These are phyloP conservation scores for Aspergillus sp. DNA, from an alignment of 2,329 filamentous ascomycete species.

Conservation along the genomic window DNA sequence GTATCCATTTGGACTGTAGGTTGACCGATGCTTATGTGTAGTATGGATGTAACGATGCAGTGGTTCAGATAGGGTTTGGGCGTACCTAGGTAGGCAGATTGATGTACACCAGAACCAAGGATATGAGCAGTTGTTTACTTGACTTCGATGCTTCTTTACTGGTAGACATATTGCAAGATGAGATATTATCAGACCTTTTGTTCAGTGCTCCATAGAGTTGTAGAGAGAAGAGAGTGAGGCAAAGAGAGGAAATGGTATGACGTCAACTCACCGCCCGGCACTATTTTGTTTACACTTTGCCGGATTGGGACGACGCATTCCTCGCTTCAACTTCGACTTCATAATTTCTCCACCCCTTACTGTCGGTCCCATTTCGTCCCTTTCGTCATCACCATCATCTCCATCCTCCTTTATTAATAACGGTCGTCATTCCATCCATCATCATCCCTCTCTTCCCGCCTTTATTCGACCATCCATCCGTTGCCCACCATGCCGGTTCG, in stretches of 20 bases:
- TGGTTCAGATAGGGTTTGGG: no score
- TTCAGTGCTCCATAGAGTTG: no score
- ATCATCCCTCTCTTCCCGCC: neutral
- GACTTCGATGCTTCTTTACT: no score
- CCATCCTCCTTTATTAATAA: neutral
- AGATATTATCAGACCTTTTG: no score
- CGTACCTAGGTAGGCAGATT: neutral
- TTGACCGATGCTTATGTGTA: no score
- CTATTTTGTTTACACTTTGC: slow-evolving; percentile 15
- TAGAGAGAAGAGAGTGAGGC: no score
- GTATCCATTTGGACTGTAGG: slow-evolving; percentile 51
- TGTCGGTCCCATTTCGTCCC: neutral
- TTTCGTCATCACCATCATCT: slow-evolving; percentile 2
- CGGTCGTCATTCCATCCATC: neutral
- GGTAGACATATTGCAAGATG: neutral
- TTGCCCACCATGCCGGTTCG: slow-evolving; percentile 34
- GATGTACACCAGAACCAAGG: neutral
- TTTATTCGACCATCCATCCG: neutral
- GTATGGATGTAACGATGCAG: no score
- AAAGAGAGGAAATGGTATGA: neutral
- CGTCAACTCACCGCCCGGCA: slow-evolving; percentile 16
- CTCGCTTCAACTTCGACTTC: slow-evolving; percentile 3
- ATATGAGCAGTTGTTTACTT: neutral
- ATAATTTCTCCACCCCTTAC: slow-evolving; percentile 44
- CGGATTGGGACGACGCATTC: slow-evolving; percentile 2